phyloP scores from a whole-genome alignment of 257 asterid species.

The Knoxia roxburghii region DNA sequence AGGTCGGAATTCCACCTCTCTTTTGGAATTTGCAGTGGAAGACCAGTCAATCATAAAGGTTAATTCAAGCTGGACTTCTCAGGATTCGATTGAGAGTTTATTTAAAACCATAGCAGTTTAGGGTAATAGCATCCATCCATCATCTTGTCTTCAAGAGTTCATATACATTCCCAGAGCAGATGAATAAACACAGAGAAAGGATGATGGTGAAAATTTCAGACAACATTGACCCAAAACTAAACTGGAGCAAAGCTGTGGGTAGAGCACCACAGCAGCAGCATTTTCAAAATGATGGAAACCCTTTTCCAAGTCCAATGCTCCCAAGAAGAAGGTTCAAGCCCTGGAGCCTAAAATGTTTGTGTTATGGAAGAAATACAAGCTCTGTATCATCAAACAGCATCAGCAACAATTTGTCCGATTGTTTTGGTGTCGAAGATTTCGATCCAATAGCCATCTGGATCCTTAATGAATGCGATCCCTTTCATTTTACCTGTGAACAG shows the following conservation, averaged over 20 bases:
- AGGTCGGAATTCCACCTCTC: too few relatives aligned
- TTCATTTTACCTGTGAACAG: constrained; percentile 61
- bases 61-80: not conserved
- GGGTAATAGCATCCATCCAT: too few relatives aligned
- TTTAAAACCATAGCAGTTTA: too few relatives aligned
- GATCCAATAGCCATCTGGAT: constrained; percentile 97
- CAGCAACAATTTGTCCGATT: constrained; percentile 38
- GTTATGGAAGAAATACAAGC: not conserved
- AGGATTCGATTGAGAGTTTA: not conserved
- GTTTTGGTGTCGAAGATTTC: constrained; percentile 63
- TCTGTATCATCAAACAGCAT: constrained; percentile 41
- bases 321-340: not conserved
- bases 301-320: not conserved
- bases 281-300: not conserved
- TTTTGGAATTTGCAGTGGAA: too few relatives aligned
- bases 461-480: constrained; percentile 74
- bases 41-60: too few relatives aligned
- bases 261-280: too few relatives aligned
- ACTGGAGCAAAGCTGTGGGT: too few relatives aligned
- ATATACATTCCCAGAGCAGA: not conserved
- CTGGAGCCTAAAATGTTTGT: not conserved
- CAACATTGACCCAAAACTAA: not conserved
- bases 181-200: not conserved
- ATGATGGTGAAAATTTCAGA: not conserved
- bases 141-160: too few relatives aligned